phyloP scores from a whole-genome alignment of 202 grass and related monocot species.

The Saccharum hybrid region DNA sequence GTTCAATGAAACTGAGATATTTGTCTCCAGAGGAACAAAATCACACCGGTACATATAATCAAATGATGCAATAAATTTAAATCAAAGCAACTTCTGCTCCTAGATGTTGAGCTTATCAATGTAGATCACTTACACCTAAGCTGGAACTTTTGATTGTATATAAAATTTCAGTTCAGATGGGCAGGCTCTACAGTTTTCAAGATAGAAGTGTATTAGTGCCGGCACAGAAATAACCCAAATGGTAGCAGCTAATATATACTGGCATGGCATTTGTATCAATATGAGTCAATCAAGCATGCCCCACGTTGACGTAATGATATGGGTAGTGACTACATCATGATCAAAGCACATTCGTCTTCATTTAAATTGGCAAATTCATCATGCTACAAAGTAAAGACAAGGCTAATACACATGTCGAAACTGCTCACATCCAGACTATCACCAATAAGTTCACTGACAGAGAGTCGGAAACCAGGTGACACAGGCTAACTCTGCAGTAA shows the following conservation, averaged over 20 bases:
- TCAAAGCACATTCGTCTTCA: neutral
- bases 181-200: neutral
- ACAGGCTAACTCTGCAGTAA: neutral
- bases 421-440: conserved; percentile 6
- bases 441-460: conserved; percentile 27
- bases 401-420: conserved; percentile 13
- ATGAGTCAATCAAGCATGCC: neutral
- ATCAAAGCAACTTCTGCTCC: neutral
- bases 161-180: neutral
- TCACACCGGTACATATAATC: neutral
- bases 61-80: conserved; percentile 10
- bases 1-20: conserved; percentile 19
- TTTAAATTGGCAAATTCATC: conserved; percentile 28
- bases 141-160: conserved; percentile 2
- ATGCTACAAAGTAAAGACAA: conserved; percentile 27
- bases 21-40: conserved; percentile 6
- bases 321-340: neutral
- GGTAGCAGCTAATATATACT: neutral
- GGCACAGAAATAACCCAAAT: conserved; percentile 29
- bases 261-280: conserved; percentile 21
- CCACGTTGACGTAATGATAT: neutral
- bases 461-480: conserved; percentile 14
- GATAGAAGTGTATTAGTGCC: conserved; percentile 6
- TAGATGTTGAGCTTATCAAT: conserved; percentile 18
- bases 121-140: neutral